Percentiles rank a stretch among this genome's conserved stretches.
Evolutionary conservation across 108 stramenopile genomes (phyloP).

Genomic region (Nannochloropsis salina): DNA sequence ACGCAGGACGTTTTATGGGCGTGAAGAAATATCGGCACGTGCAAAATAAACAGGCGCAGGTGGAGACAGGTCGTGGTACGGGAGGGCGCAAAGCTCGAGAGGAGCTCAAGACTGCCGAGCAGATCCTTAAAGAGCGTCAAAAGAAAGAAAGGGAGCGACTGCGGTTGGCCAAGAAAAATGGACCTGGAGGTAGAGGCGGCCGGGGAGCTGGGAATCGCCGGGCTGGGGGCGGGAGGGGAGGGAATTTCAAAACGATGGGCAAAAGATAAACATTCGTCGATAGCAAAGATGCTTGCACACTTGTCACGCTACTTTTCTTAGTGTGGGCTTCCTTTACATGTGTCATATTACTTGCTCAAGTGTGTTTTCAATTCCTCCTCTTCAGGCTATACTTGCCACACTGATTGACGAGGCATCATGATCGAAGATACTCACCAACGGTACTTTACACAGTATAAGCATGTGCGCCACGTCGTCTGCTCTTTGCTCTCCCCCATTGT

Average conservation of each 20-base stretch:
- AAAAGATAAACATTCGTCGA: constrained; percentile 2
- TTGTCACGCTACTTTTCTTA: neutral
- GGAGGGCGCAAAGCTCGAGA: constrained; percentile 26
- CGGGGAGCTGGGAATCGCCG: neutral
- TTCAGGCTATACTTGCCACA: neutral
- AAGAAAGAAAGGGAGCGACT: constrained; percentile 6
- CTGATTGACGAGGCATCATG: neutral
- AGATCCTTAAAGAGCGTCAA: constrained; percentile 35
- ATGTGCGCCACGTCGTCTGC: neutral
- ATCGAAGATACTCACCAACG: neutral
- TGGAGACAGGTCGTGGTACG: neutral
- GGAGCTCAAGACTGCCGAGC: constrained; percentile 32
- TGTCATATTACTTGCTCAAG: neutral
- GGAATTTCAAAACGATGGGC: neutral
- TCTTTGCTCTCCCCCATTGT: neutral
- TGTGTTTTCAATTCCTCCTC: neutral
- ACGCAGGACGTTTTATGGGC: neutral
- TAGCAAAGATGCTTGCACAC: neutral
- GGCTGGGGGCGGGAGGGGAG: neutral
- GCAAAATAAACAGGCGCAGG: neutral
- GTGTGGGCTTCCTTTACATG: neutral
- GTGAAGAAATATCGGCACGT: constrained; percentile 7
- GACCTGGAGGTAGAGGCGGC: neutral
- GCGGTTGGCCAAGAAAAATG: neutral
- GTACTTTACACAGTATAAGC: neutral